Evolutionary conservation across 257 asterid genomes (phyloP).

Genomic region (Craterostigma plantagineum): DNA sequence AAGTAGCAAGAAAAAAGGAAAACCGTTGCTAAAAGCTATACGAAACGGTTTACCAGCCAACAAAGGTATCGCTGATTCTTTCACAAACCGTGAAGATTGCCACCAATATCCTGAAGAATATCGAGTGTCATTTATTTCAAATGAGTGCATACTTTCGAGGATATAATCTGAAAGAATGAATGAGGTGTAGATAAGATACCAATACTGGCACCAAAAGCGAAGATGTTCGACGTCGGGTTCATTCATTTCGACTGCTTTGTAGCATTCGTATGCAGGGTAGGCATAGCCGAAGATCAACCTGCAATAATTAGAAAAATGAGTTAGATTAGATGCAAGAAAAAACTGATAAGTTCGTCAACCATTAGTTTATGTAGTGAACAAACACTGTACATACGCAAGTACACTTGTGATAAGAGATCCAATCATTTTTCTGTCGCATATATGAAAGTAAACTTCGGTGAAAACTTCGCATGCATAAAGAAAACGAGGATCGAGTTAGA

Average conservation of each 20-base stretch:
- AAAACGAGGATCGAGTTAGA: too few species aligned
- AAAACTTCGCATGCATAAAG: too few species aligned
- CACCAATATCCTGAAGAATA: slow-evolving; percentile 1
- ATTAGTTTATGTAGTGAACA: too few species aligned
- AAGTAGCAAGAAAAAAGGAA: background rate
- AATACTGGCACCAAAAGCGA: slow-evolving; percentile 5
- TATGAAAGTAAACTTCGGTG: too few species aligned
- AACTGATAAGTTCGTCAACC: background rate
- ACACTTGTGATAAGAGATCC: too few species aligned
- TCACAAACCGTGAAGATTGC: background rate
- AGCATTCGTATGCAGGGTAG: slow-evolving; percentile 6
- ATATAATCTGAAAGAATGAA: background rate
- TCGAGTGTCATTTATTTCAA: background rate
- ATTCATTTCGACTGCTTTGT: slow-evolving; percentile 4
- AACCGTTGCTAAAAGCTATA: background rate
- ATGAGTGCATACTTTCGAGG: background rate
- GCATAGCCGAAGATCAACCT: slow-evolving; percentile 4
- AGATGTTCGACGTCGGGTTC: slow-evolving; percentile 1
- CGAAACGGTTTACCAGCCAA: slow-evolving; percentile 2
- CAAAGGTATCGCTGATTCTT: background rate
- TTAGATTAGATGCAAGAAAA: background rate
- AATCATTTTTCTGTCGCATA: too few species aligned
- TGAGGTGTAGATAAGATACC: background rate
- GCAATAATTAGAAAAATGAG: background rate
- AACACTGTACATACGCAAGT: background rate